Conservation (phyloP, 208 protist species). For the Acanthamoeba royreba region DNA sequence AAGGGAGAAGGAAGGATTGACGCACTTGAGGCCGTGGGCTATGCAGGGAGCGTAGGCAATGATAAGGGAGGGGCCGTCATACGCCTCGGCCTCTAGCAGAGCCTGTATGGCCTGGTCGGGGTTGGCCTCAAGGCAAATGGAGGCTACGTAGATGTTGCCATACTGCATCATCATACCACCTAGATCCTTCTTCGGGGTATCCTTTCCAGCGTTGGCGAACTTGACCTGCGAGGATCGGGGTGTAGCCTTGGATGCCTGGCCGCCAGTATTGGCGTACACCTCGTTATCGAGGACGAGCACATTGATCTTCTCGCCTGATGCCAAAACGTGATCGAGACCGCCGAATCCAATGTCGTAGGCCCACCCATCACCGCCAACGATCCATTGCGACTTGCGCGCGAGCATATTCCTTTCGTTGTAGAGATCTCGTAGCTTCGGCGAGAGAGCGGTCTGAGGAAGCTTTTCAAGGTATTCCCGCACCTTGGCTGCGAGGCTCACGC, state of each 20-base stretch:
- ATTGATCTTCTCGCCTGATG: constrained; percentile 63
- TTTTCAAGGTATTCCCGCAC: not conserved
- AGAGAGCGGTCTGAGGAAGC: constrained; percentile 23
- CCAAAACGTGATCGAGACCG: constrained; percentile 72
- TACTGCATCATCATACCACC: constrained; percentile 67
- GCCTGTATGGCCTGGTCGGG: constrained; percentile 50
- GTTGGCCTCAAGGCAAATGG: constrained; percentile 53
- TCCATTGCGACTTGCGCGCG: constrained; percentile 49
- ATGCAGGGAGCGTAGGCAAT: constrained; percentile 73
- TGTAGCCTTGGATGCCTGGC: constrained; percentile 73
- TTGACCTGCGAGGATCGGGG: constrained; percentile 52
- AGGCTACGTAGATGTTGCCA: constrained; percentile 65
- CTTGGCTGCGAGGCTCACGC: not conserved
- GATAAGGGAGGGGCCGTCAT: constrained; percentile 63
- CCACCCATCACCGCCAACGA: constrained; percentile 74
- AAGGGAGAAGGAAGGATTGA: not conserved
- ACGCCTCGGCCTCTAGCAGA: constrained; percentile 67
- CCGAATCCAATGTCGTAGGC: constrained; percentile 79
- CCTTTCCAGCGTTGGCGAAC: constrained; percentile 68
- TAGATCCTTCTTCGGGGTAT: constrained; percentile 67
- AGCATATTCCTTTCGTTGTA: constrained; percentile 50
- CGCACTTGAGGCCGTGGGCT: constrained; percentile 54
- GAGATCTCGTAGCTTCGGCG: constrained; percentile 47
- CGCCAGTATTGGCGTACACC: constrained; percentile 79
- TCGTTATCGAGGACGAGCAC: constrained; percentile 75